Evolutionary conservation across 106 monocot genomes (phyloP), one percentile per base, ranked within the genome.

Genomic region (Ottelia alismoides): DNA sequence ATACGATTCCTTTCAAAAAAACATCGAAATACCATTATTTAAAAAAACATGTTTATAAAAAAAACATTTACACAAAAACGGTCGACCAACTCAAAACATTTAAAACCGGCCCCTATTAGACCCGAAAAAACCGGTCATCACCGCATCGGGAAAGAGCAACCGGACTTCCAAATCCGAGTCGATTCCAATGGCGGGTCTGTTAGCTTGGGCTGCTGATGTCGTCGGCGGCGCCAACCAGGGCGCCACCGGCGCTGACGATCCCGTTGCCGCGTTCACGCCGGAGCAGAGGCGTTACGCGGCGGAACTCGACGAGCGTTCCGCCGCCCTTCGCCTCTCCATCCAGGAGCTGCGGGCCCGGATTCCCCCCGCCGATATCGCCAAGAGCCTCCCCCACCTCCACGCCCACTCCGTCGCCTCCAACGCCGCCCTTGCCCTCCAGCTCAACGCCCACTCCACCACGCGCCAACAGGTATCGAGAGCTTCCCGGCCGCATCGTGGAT

Each of bases 191-290:
- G 76, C 89, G 20, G 84, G 89, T 16, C 51, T 89, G 55, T 54
- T 89, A 9, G 89, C 89, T 5, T 89, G 89, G 89, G 89, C 89
- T n/a, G n/a, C n/a, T n/a, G n/a, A n/a, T n/a, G n/a, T n/a, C n/a
- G n/a, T n/a, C n/a, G n/a, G n/a, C n/a, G n/a, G n/a, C 1, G 89
- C 77, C 31, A 72, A 69, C 2, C 49, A 47, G 31, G 71, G 50
- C 19, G 87, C 54, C 27, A 51, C 51, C 72, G 54, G 58, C 54
- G 58, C 28, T 63, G 18, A 55, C 68, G 3, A 74, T 84, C 65
- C 76, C 79, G 10, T 66, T 68, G 10, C n/a, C n/a, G n/a, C n/a
- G n/a, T n/a, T n/a, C n/a, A n/a, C n/a, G n/a, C n/a, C n/a, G n/a
- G n/a, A n/a, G 54, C 89, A 89, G 74, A 74, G 74, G 57, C 63